Conservation (phyloP, 2,329 filamentous ascomycete species). For the Sclerotinia minor region DNA sequence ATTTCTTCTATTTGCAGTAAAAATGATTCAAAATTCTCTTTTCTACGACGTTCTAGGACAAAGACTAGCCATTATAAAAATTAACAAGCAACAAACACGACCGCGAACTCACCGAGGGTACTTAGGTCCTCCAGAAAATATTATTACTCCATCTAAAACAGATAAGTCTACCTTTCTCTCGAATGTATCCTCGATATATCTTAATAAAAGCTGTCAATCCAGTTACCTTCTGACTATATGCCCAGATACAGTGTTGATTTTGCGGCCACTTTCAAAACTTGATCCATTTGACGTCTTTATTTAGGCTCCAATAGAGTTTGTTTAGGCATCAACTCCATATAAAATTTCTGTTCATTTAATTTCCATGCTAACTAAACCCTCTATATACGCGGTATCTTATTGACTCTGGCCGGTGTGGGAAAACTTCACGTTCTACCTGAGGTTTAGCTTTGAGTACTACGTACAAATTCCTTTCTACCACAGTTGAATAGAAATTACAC, state of each 20-base stretch:
- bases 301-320: too few relatives aligned
- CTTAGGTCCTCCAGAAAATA: background rate
- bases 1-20: too few relatives aligned
- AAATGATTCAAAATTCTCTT: too few relatives aligned
- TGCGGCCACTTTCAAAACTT: background rate
- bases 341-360: too few relatives aligned
- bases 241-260: background rate
- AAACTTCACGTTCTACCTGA: too few relatives aligned
- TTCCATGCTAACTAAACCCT: too few relatives aligned
- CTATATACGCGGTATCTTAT: too few relatives aligned
- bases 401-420: too few relatives aligned
- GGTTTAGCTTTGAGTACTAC: background rate
- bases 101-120: background rate
- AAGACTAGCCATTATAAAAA: too few relatives aligned
- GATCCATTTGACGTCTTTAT: background rate
- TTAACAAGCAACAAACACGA: background rate
- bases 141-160: too few relatives aligned
- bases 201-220: background rate
- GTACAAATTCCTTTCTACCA: background rate
- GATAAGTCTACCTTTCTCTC: background rate
- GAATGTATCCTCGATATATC: background rate
- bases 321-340: too few relatives aligned
- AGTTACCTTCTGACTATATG: too few relatives aligned
- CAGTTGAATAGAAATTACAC: background rate
- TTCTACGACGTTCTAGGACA: background rate